Base-by-base conservation (phyloP, 2,329 filamentous ascomycete species). In the Verticillium isaacii region DNA sequence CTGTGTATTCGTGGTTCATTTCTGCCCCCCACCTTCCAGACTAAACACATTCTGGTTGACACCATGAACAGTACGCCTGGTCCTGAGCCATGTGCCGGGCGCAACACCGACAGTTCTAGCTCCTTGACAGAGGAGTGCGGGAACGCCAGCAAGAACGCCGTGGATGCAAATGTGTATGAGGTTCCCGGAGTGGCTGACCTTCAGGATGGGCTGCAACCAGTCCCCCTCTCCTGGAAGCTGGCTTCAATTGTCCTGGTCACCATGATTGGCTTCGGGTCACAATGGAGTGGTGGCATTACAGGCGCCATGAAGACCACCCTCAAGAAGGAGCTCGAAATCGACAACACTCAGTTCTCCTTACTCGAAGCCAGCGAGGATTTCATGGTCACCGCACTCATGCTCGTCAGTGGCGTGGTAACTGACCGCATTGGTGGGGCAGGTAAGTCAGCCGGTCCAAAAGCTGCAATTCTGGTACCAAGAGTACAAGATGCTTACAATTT, bases 351-450 rank as follows among this genome's bases (percentile, higher is more conserved):
- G 66, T 88, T 82, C 66, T 79, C 85, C 0, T 73, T 87, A 0
- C 75, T 88, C 0, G 83, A 86, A 66, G 81, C 85, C 0, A 87
- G 84, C 55, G 82, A 87, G 64, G 80, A 87, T 66, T 88, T 88
- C 78, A 87, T 88, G 81, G 80, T 80, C 15, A 85, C 82, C 0
- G 75, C 79, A 0, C 70, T 88, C 2, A 84, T 88, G 19, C 70
- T 87, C 0, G 62, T 78, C 29, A 85, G 78, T 23, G 85, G 85
- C 1, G 65, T 85, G 2, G 68, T 87, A 1, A 87, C 85, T 0
- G 85, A 87, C 64, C 77, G 82, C 11, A 77, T 85, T 15, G 85
- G 85, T 1, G 85, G 85, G 25, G 84, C 85, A 56, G 77, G 80
- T 78, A 64, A 29, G 74, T 65, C 63, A 15, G 17, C 41, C 39